Conservation (phyloP, 2,329 filamentous ascomycete species). For the Trichoderma semiorbis region DNA sequence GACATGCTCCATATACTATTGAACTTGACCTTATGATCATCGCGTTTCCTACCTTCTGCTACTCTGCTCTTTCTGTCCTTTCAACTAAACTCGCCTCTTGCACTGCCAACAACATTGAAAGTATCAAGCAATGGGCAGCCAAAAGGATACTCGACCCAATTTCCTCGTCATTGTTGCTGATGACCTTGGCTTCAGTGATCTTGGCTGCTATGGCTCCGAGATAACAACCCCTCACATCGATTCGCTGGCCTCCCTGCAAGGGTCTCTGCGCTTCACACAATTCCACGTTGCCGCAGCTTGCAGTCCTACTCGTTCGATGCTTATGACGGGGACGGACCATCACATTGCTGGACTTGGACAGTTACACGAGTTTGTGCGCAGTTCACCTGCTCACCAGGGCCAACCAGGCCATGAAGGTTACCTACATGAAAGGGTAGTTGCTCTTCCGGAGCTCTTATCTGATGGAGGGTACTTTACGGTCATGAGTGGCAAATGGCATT, state of each 20-base stretch:
- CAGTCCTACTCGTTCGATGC: constrained; percentile 62
- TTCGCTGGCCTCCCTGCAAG: constrained; percentile 31
- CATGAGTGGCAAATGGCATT: constrained; percentile 62
- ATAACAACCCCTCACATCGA: constrained; percentile 33
- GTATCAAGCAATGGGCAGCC: constrained; percentile 1
- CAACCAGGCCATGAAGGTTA: constrained; percentile 63
- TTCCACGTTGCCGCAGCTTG: constrained; percentile 64
- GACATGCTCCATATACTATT: not conserved
- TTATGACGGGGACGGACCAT: constrained; percentile 56
- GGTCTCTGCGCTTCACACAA: constrained; percentile 55
- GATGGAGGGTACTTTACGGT: constrained; percentile 58
- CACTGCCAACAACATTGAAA: not conserved
- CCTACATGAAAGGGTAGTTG: constrained; percentile 56
- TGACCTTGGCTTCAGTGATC: constrained; percentile 34
- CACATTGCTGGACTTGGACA: constrained; percentile 51
- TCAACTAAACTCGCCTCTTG: not conserved
- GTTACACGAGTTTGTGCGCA: constrained; percentile 8
- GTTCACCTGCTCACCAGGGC: constrained; percentile 44
- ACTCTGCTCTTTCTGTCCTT: not conserved
- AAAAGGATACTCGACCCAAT: constrained; percentile 29
- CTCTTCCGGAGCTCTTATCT: constrained; percentile 55
- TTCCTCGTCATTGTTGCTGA: constrained; percentile 35
- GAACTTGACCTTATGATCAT: not conserved
- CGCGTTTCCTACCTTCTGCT: not conserved
- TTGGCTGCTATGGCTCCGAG: constrained; percentile 32